Base-by-base conservation (phyloP, 768 basidiomycete genomes). In the Lyophyllum decastes region DNA sequence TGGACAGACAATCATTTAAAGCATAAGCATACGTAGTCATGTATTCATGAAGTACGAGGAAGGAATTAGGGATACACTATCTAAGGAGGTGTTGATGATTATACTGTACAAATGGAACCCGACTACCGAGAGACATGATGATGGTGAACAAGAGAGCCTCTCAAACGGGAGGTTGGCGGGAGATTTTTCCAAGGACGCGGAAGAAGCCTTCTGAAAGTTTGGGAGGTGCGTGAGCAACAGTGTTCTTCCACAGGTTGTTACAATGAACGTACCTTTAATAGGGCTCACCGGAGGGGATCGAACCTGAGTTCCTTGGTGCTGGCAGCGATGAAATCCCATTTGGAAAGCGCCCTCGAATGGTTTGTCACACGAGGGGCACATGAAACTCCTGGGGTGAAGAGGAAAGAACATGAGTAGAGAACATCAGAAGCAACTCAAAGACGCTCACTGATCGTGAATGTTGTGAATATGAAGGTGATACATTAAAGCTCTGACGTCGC, bases 391-490 rank as follows among this genome's bases (percentile, higher is more conserved):
- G 40, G 26, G 30, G 25, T 34, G 16, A 45, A 19, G 24, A 52
- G 43, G 53, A 35, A 52, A 25, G 34, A 40, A 49, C 49, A 52
- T 35, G 55, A 19, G 26, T 49, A 17, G 17, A 55, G 24, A 44
- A 50, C 43, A 35, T 21, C 51, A 51, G 25, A 49, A 47, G 47
- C 34, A 55, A 41, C 45, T 51, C 17, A n/a, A 38, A 54, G 26
- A 11, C 55, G n/a, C 72, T 41, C 55, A 78, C 77, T 69, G 61
- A 52, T 82, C 79, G 30, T 76, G 72, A 30, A 85, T 77, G 60
- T 83, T 79, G 66, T 85, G 84, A 48, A 85, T 81, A 61, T 85
- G 82, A 21, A 84, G 67, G 62, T 84, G 84, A 63, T 73, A 81
- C 61, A 77, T 77, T 49, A 85, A 72, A 19, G 79, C 77, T 60